phyloP scores from a whole-genome alignment of 495 filamentous ascomycete species.

The Aspergillus homomorphus region DNA sequence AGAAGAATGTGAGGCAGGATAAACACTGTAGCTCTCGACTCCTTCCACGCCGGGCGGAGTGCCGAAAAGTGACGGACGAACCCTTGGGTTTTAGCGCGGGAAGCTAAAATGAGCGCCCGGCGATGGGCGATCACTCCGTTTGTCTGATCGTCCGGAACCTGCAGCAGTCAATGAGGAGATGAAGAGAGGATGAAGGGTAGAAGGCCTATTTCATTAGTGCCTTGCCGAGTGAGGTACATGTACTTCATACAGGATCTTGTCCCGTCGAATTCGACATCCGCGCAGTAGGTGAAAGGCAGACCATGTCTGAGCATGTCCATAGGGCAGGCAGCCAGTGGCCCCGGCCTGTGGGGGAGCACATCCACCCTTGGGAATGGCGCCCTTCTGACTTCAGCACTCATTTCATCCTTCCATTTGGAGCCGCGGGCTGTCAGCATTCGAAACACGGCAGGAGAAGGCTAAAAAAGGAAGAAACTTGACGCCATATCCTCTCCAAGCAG shows the following conservation, averaged over 20 bases:
- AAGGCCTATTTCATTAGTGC: not conserved
- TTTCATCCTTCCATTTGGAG: slow-evolving; percentile 2
- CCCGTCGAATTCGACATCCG: not conserved
- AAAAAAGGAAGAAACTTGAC: not conserved
- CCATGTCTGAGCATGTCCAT: not conserved
- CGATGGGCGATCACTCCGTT: not conserved
- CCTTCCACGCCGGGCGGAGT: slow-evolving; percentile 14
- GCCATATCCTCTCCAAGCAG: not conserved
- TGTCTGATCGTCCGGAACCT: not conserved
- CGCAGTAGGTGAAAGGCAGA: not conserved
- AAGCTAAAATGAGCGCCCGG: slow-evolving; percentile 4
- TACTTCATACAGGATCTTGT: not conserved
- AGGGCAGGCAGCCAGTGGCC: slow-evolving; percentile 10
- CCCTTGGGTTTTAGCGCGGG: slow-evolving; percentile 5
- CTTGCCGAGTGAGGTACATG: not conserved
- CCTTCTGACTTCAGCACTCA: slow-evolving; percentile 1
- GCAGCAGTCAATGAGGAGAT: not conserved
- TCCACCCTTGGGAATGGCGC: slow-evolving; percentile 3
- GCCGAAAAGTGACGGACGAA: slow-evolving; percentile 15
- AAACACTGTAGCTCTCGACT: not conserved
- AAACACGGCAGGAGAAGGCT: not conserved
- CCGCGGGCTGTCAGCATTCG: not conserved
- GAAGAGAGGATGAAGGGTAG: not conserved
- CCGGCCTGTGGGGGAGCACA: slow-evolving; percentile 3
- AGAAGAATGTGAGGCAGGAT: slow-evolving; percentile 2